Conservation (phyloP, 129 eudicot species). For the Helianthus tuberosus region DNA sequence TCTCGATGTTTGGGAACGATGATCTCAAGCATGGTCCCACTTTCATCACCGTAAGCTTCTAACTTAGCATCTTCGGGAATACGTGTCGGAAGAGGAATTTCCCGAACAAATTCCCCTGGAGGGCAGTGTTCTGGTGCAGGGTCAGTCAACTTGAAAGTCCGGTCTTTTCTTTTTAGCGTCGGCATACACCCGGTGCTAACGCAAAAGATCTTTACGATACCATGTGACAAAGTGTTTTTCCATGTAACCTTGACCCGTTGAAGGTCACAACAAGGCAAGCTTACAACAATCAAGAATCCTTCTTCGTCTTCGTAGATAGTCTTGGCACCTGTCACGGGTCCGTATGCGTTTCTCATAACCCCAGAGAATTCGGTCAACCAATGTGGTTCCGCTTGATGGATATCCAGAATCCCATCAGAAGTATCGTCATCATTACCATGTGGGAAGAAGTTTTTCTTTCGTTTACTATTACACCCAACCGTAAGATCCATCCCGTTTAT, state of each 20-base stretch:
- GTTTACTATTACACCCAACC: constrained; percentile 48
- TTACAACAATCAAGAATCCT: constrained; percentile 76
- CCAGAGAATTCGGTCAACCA: constrained; percentile 75
- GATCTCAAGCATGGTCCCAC: constrained; percentile 82
- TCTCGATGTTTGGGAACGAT: constrained; percentile 76
- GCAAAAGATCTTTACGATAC: constrained; percentile 75
- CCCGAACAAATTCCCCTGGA: constrained; percentile 75
- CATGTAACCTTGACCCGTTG: constrained; percentile 74
- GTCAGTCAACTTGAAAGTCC: constrained; percentile 78
- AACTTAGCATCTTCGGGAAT: constrained; percentile 86
- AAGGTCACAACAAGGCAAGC: constrained; percentile 69
- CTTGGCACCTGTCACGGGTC: constrained; percentile 81
- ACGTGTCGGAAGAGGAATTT: constrained; percentile 69
- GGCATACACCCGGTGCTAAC: constrained; percentile 75
- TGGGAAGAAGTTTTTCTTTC: constrained; percentile 51
- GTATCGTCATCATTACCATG: constrained; percentile 59
- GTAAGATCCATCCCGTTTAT: constrained; percentile 52
- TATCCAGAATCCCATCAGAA: constrained; percentile 50
- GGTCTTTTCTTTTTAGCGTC: constrained; percentile 55
- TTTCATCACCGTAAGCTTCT: constrained; percentile 74
- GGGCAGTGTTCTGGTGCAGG: constrained; percentile 87
- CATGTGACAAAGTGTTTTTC: constrained; percentile 65
- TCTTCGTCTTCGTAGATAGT: constrained; percentile 78
- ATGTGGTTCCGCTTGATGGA: constrained; percentile 58
- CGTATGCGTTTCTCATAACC: constrained; percentile 70